Conservation (phyloP, 2,329 filamentous ascomycete genomes). For the Fusarium sulawesiense region DNA sequence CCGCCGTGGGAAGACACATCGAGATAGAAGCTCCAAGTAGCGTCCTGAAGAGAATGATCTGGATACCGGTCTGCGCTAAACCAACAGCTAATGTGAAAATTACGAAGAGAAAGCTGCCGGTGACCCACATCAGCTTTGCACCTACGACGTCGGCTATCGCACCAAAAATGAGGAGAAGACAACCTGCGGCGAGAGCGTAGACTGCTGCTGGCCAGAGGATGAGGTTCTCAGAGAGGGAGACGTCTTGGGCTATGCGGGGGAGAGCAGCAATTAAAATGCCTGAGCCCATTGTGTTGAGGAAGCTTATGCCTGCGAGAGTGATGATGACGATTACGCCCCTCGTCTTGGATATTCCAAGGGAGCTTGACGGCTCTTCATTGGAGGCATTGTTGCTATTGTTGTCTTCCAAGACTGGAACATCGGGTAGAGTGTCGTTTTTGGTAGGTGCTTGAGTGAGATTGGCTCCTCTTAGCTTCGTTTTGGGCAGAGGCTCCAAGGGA, state of each 20-base stretch:
- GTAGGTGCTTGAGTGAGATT: background rate
- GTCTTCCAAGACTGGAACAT: fast-evolving
- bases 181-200: slow-evolving; percentile 34
- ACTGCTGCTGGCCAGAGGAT: slow-evolving; percentile 42
- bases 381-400: background rate
- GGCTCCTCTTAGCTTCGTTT: background rate
- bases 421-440: background rate
- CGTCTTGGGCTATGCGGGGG: slow-evolving; percentile 35
- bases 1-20: slow-evolving; percentile 53
- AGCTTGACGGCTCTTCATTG: fast-evolving
- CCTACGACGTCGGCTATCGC: slow-evolving; percentile 54
- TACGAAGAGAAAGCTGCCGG: slow-evolving; percentile 49
- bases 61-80: slow-evolving; percentile 49
- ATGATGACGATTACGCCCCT: slow-evolving; percentile 23
- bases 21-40: slow-evolving; percentile 52
- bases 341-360: slow-evolving; percentile 12
- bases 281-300: slow-evolving; percentile 44
- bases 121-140: slow-evolving; percentile 49
- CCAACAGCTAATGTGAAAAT: slow-evolving; percentile 52
- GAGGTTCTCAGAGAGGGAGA: slow-evolving; percentile 33
- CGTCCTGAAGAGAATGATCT: slow-evolving; percentile 54
- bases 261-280: slow-evolving; percentile 41
- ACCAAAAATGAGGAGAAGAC: slow-evolving; percentile 51
- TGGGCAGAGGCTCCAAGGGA: background rate
- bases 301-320: slow-evolving; percentile 36